These are phyloP conservation scores for Meyerozyma sp. DNA, from an alignment of 1,139 yeast genomes.

Conservation along the genomic window DNA sequence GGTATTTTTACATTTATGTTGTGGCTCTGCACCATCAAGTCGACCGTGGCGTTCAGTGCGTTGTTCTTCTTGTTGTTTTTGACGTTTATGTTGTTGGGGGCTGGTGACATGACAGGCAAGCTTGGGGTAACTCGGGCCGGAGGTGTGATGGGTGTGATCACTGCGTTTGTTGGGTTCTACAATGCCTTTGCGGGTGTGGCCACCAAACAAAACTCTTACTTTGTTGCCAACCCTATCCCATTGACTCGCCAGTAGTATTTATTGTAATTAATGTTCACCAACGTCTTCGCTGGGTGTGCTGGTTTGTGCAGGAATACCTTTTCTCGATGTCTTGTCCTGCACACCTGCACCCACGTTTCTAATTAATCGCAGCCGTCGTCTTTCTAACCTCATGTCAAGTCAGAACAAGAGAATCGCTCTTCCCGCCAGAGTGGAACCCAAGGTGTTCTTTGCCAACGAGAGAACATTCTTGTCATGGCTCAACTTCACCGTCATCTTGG, in stretches of 20 bases:
- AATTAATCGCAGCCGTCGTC: neutral
- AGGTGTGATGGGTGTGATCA: conserved; percentile 60
- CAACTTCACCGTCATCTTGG: conserved; percentile 93
- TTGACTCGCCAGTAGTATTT: conserved; percentile 17
- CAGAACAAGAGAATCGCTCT: conserved; percentile 79
- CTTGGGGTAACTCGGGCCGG: conserved; percentile 55
- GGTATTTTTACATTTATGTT: conserved; percentile 55
- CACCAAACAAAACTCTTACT: conserved; percentile 31
- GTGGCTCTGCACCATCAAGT: conserved; percentile 54
- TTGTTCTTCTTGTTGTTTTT: conserved; percentile 50
- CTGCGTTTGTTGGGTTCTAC: conserved; percentile 60
- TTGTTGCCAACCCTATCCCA: conserved; percentile 28
- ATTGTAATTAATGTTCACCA: neutral
- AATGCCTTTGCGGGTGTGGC: conserved; percentile 42
- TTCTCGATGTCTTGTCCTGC: neutral
- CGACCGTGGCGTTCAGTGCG: conserved; percentile 56
- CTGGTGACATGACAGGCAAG: conserved; percentile 48
- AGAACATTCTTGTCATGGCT: conserved; percentile 98
- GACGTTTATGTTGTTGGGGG: conserved; percentile 53
- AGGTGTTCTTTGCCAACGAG: conserved; percentile 97
- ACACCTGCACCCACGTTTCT: neutral
- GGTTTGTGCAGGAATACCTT: neutral
- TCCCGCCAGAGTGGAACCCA: conserved; percentile 97
- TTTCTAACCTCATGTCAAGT: conserved; percentile 8
- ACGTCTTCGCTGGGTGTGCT: no score